These are phyloP conservation scores for Gyrodon lividus DNA, from an alignment of 768 basidiomycete genomes.

Conservation along the genomic window DNA sequence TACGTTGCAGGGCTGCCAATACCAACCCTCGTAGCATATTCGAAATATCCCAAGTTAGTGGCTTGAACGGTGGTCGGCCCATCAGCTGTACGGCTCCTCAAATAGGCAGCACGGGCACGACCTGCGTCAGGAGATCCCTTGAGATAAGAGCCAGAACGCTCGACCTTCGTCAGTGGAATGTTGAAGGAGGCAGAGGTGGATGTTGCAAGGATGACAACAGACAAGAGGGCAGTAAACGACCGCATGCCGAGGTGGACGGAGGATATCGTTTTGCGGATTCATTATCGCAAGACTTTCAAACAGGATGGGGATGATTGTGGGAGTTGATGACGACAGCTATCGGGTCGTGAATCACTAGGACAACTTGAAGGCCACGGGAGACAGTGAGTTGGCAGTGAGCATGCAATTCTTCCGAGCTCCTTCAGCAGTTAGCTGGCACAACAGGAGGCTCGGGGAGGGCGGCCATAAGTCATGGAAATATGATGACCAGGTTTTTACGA, in stretches of 20 bases:
- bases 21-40: slow-evolving; percentile 18
- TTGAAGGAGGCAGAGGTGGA: slow-evolving; percentile 6
- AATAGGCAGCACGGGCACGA: slow-evolving; percentile 14
- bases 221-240: slow-evolving; percentile 5
- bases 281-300: too few relatives aligned
- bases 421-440: too few relatives aligned
- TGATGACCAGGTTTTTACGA: too few relatives aligned
- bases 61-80: slow-evolving; percentile 16
- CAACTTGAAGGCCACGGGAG: not conserved
- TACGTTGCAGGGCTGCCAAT: too few relatives aligned
- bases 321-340: too few relatives aligned
- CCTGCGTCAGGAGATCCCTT: slow-evolving; percentile 17
- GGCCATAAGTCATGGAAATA: too few relatives aligned
- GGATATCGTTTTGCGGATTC: too few relatives aligned
- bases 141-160: slow-evolving; percentile 12
- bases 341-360: too few relatives aligned
- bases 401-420: too few relatives aligned
- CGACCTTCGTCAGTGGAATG: slow-evolving; percentile 12
- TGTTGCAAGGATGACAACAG: slow-evolving; percentile 5
- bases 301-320: too few relatives aligned
- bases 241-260: slow-evolving; percentile 8
- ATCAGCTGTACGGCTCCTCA: slow-evolving; percentile 1
- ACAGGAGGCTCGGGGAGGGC: too few relatives aligned
- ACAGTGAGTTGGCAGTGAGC: too few relatives aligned
- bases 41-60: slow-evolving; percentile 11